Base-by-base conservation (phyloP, 306 rosid species). In the Calophaca sinica region DNA sequence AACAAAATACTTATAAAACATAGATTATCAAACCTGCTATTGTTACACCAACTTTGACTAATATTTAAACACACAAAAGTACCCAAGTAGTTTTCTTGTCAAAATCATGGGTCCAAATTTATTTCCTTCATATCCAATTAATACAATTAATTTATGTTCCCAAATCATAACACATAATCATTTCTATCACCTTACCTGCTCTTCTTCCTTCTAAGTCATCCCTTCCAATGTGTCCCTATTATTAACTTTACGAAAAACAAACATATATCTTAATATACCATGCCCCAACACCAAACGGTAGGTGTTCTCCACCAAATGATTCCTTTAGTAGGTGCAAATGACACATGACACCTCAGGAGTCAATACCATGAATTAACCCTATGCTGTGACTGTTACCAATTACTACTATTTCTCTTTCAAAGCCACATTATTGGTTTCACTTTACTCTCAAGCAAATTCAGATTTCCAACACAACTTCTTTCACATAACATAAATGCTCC, bases 381-480 rank as follows among this genome's bases (percentile, higher is more conserved):
- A 20, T 20, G 26, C 26, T 20, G 26, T 20, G 26, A 20, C 26
- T 20, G n/a, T 20, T 20, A 20, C 26, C 26, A 20, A 20, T 20
- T 20, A 20, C 26, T 20, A 20, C 26, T 20, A 20, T 20, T 13
- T 44, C 28, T 6, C 42, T 20, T 13, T 45, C 9, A 15, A 45
- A 7, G n/a, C n/a, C 62, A 70, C 9, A 7, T 79, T 75, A 7
- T 79, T 75, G 9, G n/a, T 76, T 76, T 75, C 73, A 42, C 84
- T 80, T 80, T 49, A 57, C 61, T 68, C 58, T 38, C 7, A 76
- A 67, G 77, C 73, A 67, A 82, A 71, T 80, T 72, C 48, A 55
- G 12, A 51, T 35, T 64, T 50, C 33, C 78, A 48, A 54, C 32
- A 45, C 46, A 33, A 14, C 57, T 32, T 54, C 52, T n/a, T 9